Evolutionary conservation across 441 rosid species (phyloP).

Genomic region (Corymbia citriodora): DNA sequence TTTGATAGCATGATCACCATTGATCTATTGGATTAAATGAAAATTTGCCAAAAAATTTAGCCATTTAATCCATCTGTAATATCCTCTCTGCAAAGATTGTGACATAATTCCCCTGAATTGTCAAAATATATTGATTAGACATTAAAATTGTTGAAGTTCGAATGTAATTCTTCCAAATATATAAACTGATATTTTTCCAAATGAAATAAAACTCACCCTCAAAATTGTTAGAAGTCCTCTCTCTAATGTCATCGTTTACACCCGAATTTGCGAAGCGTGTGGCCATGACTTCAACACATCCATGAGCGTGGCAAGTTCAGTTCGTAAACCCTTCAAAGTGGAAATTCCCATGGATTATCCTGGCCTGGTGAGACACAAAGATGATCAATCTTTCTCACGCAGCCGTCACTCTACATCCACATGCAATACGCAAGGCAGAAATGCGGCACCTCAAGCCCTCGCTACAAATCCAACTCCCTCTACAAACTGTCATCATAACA

Average conservation of each 20-base stretch:
- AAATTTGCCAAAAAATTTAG: background rate
- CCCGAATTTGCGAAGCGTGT: background rate
- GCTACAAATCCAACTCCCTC: background rate
- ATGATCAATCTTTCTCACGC: background rate
- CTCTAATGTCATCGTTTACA: background rate
- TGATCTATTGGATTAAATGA: background rate
- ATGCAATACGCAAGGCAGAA: background rate
- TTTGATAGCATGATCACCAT: background rate
- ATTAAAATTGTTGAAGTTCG: background rate
- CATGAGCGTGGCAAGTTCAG: background rate
- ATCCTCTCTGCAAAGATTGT: background rate
- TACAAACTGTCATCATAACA: background rate
- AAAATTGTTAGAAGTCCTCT: background rate
- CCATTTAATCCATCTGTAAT: background rate
- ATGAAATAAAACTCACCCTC: background rate
- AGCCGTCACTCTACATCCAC: background rate
- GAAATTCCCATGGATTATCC: background rate
- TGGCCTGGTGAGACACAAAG: background rate
- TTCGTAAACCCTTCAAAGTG: too few species aligned
- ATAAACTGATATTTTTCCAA: background rate
- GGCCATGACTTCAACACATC: background rate
- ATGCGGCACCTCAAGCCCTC: background rate
- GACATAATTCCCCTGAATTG: background rate
- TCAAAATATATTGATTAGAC: background rate
- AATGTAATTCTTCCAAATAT: background rate